Evolutionary conservation across 2,329 filamentous ascomycete species (phyloP).

Genomic region (Penicillium hordei): DNA sequence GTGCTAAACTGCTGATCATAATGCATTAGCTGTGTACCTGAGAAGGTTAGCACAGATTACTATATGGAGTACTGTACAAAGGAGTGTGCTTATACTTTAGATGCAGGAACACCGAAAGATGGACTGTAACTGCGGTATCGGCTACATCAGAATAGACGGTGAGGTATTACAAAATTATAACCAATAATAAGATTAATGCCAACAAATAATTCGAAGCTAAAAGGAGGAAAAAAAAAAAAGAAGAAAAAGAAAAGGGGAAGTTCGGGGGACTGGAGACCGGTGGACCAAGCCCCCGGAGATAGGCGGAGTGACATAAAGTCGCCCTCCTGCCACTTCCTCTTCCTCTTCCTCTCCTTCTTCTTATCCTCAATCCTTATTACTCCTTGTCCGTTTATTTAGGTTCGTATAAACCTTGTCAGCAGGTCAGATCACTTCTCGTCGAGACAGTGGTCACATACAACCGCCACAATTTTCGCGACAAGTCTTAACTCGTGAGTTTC

Average conservation of each 20-base stretch:
- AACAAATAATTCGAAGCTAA: neutral
- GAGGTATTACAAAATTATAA: neutral
- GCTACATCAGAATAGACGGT: constrained; percentile 2
- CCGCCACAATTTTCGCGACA: constrained; percentile 98
- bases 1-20: neutral
- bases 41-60: neutral
- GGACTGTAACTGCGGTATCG: neutral
- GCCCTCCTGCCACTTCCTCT: neutral
- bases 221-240: neutral
- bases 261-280: constrained; percentile 3
- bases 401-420: constrained; percentile 30
- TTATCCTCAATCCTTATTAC: neutral
- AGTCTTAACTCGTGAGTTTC: constrained; percentile 86
- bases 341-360: neutral
- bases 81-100: neutral
- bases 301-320: constrained; percentile 8
- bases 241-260: constrained; percentile 3
- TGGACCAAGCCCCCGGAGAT: constrained; percentile 1
- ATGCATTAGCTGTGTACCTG: neutral
- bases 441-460: constrained; percentile 59
- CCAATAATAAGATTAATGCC: neutral
- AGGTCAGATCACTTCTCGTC: constrained; percentile 54
- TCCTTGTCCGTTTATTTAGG: constrained; percentile 20
- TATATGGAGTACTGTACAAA: neutral
- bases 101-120: neutral